phyloP scores from a whole-genome alignment of 2,329 filamentous ascomycete genomes.

The Grosmannia huntii region DNA sequence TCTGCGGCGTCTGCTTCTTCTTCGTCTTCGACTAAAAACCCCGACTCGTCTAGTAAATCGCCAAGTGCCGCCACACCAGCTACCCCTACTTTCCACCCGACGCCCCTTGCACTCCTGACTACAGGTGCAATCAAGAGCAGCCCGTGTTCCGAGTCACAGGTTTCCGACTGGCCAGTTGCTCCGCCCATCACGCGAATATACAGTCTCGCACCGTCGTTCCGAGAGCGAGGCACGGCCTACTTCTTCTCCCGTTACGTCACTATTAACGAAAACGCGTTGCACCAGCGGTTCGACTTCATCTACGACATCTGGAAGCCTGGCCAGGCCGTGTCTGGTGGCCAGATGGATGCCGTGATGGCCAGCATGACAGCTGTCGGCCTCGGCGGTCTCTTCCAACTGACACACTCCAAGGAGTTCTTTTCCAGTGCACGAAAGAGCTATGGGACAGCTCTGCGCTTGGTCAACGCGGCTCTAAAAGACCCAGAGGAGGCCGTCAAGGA shows the following conservation, averaged over 20 bases:
- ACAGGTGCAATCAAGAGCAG: not conserved
- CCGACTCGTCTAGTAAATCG: not conserved
- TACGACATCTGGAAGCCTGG: conserved; percentile 38
- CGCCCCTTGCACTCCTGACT: not conserved
- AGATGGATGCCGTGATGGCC: conserved; percentile 33
- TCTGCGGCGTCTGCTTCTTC: conserved; percentile 1
- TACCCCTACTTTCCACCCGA: not conserved
- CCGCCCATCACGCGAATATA: conserved; percentile 19
- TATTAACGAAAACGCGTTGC: conserved; percentile 29
- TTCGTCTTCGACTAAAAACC: conserved; percentile 1
- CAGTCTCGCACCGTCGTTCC: conserved; percentile 22
- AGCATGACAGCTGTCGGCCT: conserved; percentile 43
- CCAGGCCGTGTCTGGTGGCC: conserved; percentile 17
- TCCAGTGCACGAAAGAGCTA: conserved; percentile 37
- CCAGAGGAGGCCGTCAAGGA: conserved; percentile 31
- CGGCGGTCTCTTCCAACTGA: conserved; percentile 35
- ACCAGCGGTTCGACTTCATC: conserved; percentile 40
- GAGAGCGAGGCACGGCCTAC: conserved; percentile 32
- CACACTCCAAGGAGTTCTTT: conserved; percentile 27
- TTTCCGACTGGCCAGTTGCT: conserved; percentile 19
- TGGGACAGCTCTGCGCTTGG: conserved; percentile 35
- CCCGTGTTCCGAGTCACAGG: conserved; percentile 17
- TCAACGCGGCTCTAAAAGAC: conserved; percentile 34
- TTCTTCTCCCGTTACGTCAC: conserved; percentile 39
- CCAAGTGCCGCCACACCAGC: not conserved